phyloP scores from a whole-genome alignment of 2,329 filamentous ascomycete species.

The Coniochaeta prunicola region DNA sequence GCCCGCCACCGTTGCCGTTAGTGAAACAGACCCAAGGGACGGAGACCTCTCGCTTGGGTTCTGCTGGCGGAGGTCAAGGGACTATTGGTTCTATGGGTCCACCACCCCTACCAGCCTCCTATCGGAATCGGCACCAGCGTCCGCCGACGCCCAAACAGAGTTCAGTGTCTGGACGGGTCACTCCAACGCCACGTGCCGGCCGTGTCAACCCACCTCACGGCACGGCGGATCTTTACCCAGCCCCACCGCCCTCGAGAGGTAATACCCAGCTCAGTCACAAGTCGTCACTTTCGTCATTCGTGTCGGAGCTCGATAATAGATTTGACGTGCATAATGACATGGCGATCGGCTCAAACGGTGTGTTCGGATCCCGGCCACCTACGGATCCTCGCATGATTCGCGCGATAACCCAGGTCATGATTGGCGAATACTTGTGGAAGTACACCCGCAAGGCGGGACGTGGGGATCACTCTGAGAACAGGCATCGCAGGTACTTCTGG shows the following conservation, averaged over 20 bases:
- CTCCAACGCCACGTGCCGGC: constrained; percentile 46
- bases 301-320: constrained; percentile 82
- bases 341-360: constrained; percentile 43
- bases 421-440: constrained; percentile 98
- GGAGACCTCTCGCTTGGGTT: constrained; percentile 62
- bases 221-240: constrained; percentile 28
- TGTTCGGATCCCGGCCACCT: constrained; percentile 48
- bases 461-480: constrained; percentile 77
- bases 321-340: constrained; percentile 69
- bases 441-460: constrained; percentile 94
- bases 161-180: constrained; percentile 43
- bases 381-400: constrained; percentile 98
- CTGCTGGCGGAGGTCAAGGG: constrained; percentile 32
- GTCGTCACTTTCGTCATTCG: constrained; percentile 92
- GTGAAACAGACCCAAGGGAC: constrained; percentile 68
- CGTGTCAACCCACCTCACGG: constrained; percentile 38
- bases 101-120: constrained; percentile 72
- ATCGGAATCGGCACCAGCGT: constrained; percentile 34
- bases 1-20: background rate
- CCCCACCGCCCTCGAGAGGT: constrained; percentile 38
- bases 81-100: constrained; percentile 62
- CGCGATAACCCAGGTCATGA: constrained; percentile 99
- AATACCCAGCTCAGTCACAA: constrained; percentile 45
- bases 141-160: constrained; percentile 55
- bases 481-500: constrained; percentile 97